These are phyloP conservation scores for Peronospora destructor DNA, from an alignment of 352 stramenopile species.

Conservation along the genomic window DNA sequence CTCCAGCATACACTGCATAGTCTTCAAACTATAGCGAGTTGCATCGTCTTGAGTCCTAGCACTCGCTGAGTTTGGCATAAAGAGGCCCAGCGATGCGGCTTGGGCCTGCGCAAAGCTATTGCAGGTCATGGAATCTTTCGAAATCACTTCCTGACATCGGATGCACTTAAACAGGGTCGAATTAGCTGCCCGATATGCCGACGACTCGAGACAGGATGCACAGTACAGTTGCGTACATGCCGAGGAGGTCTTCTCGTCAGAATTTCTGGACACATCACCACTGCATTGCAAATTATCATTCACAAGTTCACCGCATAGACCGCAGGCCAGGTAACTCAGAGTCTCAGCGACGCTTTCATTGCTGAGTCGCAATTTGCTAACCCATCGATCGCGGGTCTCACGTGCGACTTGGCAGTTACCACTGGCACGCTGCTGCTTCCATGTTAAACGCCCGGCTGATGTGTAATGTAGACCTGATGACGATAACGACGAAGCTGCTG, in stretches of 20 bases:
- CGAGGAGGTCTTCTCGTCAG: slow-evolving; percentile 17
- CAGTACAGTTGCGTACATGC: slow-evolving; percentile 69
- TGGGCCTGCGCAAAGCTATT: slow-evolving; percentile 67
- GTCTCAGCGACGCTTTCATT: slow-evolving; percentile 44
- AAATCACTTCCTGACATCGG: slow-evolving; percentile 42
- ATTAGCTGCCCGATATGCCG: slow-evolving; percentile 18
- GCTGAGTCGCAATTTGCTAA: slow-evolving; percentile 32
- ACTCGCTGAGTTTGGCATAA: slow-evolving; percentile 22
- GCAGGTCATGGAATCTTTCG: slow-evolving; percentile 36
- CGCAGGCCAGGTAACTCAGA: slow-evolving; percentile 50
- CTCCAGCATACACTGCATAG: slow-evolving; percentile 46
- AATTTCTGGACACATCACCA: slow-evolving; percentile 5
- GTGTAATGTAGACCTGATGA: slow-evolving; percentile 21
- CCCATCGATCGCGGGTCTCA: slow-evolving; percentile 39
- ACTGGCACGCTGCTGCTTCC: slow-evolving; percentile 36
- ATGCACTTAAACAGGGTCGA: slow-evolving; percentile 39
- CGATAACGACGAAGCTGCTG: slow-evolving; percentile 7
- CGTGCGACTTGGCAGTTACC: slow-evolving; percentile 15
- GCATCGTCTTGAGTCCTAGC: slow-evolving; percentile 5
- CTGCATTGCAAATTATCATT: slow-evolving; percentile 71
- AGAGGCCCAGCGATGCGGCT: slow-evolving; percentile 42
- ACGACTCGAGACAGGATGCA: slow-evolving; percentile 40
- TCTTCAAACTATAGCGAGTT: slow-evolving; percentile 28
- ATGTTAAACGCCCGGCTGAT: slow-evolving; percentile 25
- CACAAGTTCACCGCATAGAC: slow-evolving; percentile 66